A percentile compares a stretch with the other conserved stretches of the same genome.
Conservation (phyloP, 2,329 filamentous ascomycete genomes). For the Phaeophleospora eucalypticola region DNA sequence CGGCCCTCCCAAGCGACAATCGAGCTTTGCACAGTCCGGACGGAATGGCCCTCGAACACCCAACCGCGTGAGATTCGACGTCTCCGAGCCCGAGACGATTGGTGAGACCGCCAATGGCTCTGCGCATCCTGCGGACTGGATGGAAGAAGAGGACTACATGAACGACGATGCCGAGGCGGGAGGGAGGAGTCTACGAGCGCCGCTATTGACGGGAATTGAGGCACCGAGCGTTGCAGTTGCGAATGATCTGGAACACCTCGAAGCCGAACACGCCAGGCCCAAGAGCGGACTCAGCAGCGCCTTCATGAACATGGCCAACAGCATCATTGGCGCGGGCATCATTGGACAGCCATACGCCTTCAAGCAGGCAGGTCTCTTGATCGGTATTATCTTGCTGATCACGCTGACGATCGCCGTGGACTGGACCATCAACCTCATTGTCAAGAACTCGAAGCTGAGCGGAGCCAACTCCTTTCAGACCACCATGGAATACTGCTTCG, state of each 20-base stretch:
- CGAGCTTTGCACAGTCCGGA: constrained; percentile 46
- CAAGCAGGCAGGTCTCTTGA: constrained; percentile 78
- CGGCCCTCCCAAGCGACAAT: constrained; percentile 27
- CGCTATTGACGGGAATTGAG: constrained; percentile 77
- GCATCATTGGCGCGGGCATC: constrained; percentile 77
- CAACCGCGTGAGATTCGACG: constrained; percentile 71
- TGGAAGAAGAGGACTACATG: constrained; percentile 62
- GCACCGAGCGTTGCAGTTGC: constrained; percentile 73
- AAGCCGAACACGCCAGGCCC: constrained; percentile 62
- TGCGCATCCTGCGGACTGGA: constrained; percentile 33
- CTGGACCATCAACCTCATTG: constrained; percentile 96
- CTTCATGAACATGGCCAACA: constrained; percentile 99
- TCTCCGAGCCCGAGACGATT: constrained; percentile 33
- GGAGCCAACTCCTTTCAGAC: constrained; percentile 92
- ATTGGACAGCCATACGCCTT: constrained; percentile 92
- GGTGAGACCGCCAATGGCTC: constrained; percentile 22
- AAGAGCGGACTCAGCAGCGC: constrained; percentile 82
- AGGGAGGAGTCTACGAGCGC: constrained; percentile 51
- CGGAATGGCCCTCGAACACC: constrained; percentile 57
- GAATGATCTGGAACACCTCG: constrained; percentile 46
- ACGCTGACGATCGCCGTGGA: constrained; percentile 79
- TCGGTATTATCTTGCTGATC: constrained; percentile 74
- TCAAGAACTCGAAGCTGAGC: constrained; percentile 94
- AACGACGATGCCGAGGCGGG: constrained; percentile 35
- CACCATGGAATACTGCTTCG: constrained; percentile 94